Evolutionary conservation across 345 rosid species (phyloP), one percentile per base, ranked within the genome.

Genomic region (Erysimum cheiranthoides): DNA sequence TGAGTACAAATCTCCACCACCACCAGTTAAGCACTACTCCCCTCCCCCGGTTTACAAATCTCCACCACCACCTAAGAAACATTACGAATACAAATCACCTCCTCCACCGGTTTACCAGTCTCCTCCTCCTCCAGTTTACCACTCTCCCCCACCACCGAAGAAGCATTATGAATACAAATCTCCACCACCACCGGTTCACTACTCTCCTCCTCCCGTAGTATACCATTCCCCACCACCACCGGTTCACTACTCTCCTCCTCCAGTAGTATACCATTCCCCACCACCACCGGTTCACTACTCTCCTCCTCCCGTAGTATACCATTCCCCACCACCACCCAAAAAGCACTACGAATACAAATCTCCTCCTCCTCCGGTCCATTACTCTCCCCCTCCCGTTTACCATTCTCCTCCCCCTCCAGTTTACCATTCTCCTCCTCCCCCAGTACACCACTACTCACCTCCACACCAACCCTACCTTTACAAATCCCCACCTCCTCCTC

Each of bases 401-500:
- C 47, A 66, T 1, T 68, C 71, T 28, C 73, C 75, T 25, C 75
- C 75, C 0, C 79, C 75, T 12, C 61, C 68, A 0, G 43, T 61
- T 2, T 36, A 72, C 58, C 13, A 71, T 0, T 65, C 69, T 43
- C 69, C 69, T 27, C 75, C 75, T 34, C 75, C 75, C 38, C 68
- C 75, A 0, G 68, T 71, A 9, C 50, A 49, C 39, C 51, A 61
- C 31, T 52, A 61, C 61, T 61, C 76, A 38, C 82, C 78, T 16
- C 81, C 84, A 17, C 69, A 59, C 14, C 36, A 75, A 4, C 68
- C 57, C 13, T 77, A 75, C 78, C 71, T 74, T 16, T 80, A 80
- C 75, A 69, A 70, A 30, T 80, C 84, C 6, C 82, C 84, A 4
- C 78, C 84, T 10, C 85, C 84, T 73, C 90, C 91, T 64, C 25